Evolutionary conservation across 176 grass and related monocot genomes (phyloP), one percentile per base, ranked within the genome.

Genomic region (Lolium rigidum): DNA sequence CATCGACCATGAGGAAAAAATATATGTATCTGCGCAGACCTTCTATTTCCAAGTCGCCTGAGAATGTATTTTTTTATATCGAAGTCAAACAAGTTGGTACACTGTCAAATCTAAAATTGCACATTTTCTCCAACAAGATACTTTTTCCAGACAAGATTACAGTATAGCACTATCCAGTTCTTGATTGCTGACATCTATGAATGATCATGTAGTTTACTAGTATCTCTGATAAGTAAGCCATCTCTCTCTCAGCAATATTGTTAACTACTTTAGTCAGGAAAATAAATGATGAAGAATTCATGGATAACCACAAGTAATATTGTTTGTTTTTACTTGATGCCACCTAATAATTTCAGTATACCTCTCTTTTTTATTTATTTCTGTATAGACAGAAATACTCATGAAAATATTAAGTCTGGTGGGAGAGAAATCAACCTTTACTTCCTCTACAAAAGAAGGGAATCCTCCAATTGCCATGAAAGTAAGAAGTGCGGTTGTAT

Each of bases 381-480:
- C 44, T 16, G 21, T 9, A 16, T 15, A 12, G n/a, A 14, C 21
- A 25, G 6, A 26, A 50, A 3, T 26, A 48, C 46, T 74, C 21
- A 50, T 73, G 70, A 73, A 73, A 73, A 73, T 44, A 6, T 3
- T 4, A 7, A 43, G 44, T 39, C 66, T 47, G 3, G 22, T 20
- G 28, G 3, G 28, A 48, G 15, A 75, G 24, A 67, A 84, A 37
- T 7, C 41, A 48, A 83, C 78, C 59, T 78, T 78, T 13, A 85
- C 22, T 24, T 88, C 78, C 47, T 92, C 78, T 20, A 88, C 77
- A 3, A 88, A 92, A 28, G 90, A 92, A 9, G 90, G 90, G 25
- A 91, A 92, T 66, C 90, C 90, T 82, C 86, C 86, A 48, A 88
- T 92, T 0, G 90, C 46, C 90, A 92, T 88, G 55, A 88, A 88